phyloP scores from a whole-genome alignment of 305 asterid species.

The Fraxinus floribunda region DNA sequence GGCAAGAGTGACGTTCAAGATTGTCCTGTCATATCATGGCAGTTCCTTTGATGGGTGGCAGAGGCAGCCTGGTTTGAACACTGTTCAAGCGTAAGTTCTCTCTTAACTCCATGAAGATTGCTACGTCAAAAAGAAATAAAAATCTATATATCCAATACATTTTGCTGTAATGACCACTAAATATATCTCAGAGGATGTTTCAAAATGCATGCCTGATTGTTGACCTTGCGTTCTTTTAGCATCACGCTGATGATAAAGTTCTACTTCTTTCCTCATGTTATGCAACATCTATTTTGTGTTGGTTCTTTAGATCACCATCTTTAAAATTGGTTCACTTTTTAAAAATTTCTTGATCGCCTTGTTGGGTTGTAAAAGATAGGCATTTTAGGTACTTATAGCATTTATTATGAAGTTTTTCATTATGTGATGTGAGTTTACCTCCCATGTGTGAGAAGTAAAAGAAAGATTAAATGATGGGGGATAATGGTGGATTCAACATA shows the following conservation, averaged over 20 bases:
- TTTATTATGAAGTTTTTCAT: not conserved
- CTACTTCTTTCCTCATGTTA: not conserved
- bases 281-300: not conserved
- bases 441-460: not conserved
- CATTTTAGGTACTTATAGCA: not conserved
- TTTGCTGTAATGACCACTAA: not conserved
- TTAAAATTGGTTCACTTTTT: not conserved
- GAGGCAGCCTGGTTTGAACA: conserved; percentile 81
- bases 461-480: not conserved
- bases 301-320: not conserved
- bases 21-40: conserved; percentile 80
- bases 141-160: not conserved
- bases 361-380: not conserved
- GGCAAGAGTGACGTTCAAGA: conserved; percentile 80
- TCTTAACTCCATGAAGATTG: not conserved
- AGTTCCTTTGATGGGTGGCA: conserved; percentile 97
- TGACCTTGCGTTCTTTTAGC: not conserved
- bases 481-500: not conserved
- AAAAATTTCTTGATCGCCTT: not conserved
- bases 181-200: not conserved
- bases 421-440: not conserved
- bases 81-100: conserved; percentile 73
- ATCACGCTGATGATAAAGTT: not conserved
- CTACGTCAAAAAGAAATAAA: not conserved
- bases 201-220: not conserved